Base-by-base conservation (phyloP, 2,329 filamentous ascomycete species). In the Neonectria ditissima region DNA sequence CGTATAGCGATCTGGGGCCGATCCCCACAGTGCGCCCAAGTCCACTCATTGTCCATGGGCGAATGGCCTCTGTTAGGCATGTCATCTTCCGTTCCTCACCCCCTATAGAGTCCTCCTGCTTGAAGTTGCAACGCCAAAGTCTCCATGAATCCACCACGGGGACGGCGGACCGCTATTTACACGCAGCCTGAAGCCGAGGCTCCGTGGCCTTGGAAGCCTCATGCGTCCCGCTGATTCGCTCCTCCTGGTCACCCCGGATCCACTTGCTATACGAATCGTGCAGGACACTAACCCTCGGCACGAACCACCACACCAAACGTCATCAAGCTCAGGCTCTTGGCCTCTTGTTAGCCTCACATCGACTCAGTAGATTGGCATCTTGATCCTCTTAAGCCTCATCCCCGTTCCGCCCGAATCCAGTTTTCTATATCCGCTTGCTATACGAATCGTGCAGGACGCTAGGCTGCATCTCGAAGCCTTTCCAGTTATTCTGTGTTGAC, bases 371-470 rank as follows among this genome's bases (percentile, higher is more conserved):
- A 16, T 50, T 50, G 47, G 20, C 28, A 10, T 32, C 47, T 50
- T 62, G 53, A 22, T 34, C 54, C 61, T 20, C 26, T 50, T 62
- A 54, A 30, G 44, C 59, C 61, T 39, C 59, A 39, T 41, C 10
- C 9, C 14, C n/a, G 37, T 4, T n/a, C 37, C 37, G n/a, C n/a
- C n/a, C 37, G 37, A n/a, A 20, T 18, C 37, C 37, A n/a, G 37
- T 4, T 7, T 20, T 41, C 8, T 10, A 10, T 47, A 14, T 4
- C 44, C 44, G 24, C 53, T 41, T 71, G 70, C 70, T 73, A 73
- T 69, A 73, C 70, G 70, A 73, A 73, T 67, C 63, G 54, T 73
- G 70, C 70, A 73, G 68, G 67, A 67, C 65, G 68, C 70, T 72
- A 72, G 65, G 61, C 70, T 65, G 47, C 62, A 55, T 59, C 44